Evolutionary conservation across 169 alveolate genomes (phyloP), one percentile per base, ranked within the genome.

Genomic region (Eimeria falciformis): DNA sequence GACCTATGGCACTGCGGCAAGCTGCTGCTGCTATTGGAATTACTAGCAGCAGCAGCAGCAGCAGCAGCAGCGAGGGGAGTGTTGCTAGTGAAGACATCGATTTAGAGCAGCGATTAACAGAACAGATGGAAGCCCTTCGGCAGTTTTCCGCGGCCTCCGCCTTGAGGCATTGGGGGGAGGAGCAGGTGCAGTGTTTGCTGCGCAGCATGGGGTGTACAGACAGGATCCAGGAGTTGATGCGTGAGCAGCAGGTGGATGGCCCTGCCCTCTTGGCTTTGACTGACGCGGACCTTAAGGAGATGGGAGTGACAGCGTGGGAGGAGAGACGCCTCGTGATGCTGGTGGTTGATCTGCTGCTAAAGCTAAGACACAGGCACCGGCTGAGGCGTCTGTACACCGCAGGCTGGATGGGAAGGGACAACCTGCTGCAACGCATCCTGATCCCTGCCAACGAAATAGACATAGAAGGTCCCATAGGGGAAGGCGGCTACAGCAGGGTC

Each of bases 401-500:
- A 6, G 58, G 58, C 18, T 37, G 83, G 55, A 71, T 29, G 58
- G 21, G 56, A 25, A 5, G 83, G 7, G 83, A 71, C 58, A 33
- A 71, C 27, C 33, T 71, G 83, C 83, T 71, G 83, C 83, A 71
- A 46, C 83, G 55, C 21, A 37, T 89, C 50, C 95, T 92, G 14
- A 94, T 94, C 21, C 96, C 93, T 29, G 93, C 93, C 3, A 58
- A 50, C 21, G 96, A 94, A 56, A 45, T 94, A 6, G 90, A 75
- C n/a, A 65, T 94, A 37, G 90, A 94, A 43, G 93, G 95, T 27
- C 92, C 94, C 37, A 79, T 96, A 25, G 98, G 97, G 12, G 96
- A 95, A 45, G 98, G 98, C 18, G 97, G 98, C 23, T 96, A 96
- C 92, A 97, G 98, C 81, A 95, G 95, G 43, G 98, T 96, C 5